These are phyloP conservation scores for Scheffersomyces insectosa DNA, from an alignment of 1,139 yeast species.

Conservation along the genomic window DNA sequence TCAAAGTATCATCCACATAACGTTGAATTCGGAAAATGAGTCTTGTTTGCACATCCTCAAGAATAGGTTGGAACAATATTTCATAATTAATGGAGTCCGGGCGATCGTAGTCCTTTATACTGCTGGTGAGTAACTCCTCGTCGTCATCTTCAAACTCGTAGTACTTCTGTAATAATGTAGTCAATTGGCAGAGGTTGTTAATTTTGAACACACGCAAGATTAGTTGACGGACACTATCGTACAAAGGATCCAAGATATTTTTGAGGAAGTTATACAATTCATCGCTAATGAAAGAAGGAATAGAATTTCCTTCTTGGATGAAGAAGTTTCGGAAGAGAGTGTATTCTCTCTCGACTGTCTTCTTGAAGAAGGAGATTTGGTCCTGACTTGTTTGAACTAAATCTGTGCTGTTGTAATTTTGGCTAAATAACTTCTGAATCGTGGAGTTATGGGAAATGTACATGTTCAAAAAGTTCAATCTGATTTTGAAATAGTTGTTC, in stretches of 20 bases:
- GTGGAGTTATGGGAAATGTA: slow-evolving; percentile 18
- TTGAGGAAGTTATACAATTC: slow-evolving; percentile 58
- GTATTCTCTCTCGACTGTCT: slow-evolving; percentile 62
- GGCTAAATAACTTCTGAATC: slow-evolving; percentile 4
- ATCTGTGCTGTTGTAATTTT: slow-evolving; percentile 11
- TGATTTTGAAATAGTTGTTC: slow-evolving; percentile 57
- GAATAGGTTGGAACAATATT: slow-evolving; percentile 65
- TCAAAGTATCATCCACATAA: slow-evolving; percentile 66
- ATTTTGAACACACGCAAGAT: slow-evolving; percentile 72
- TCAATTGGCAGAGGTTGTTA: slow-evolving; percentile 68
- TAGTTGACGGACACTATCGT: slow-evolving; percentile 65
- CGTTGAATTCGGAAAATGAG: slow-evolving; percentile 77
- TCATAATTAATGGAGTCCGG: slow-evolving; percentile 46
- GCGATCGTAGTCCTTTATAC: slow-evolving; percentile 15
- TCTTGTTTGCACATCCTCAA: slow-evolving; percentile 77
- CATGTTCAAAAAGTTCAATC: slow-evolving; percentile 48
- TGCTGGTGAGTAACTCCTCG: slow-evolving; percentile 11
- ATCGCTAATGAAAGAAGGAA: slow-evolving; percentile 21
- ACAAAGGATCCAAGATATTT: slow-evolving; percentile 69
- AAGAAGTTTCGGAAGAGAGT: slow-evolving; percentile 59
- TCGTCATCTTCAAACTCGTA: slow-evolving; percentile 60
- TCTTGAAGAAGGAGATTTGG: slow-evolving; percentile 57
- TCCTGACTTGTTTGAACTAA: slow-evolving; percentile 61
- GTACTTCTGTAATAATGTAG: slow-evolving; percentile 67
- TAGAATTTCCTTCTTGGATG: slow-evolving; percentile 11